These are phyloP conservation scores for Scheffersomyces titani DNA, from an alignment of 1,139 yeast genomes.

Conservation along the genomic window DNA sequence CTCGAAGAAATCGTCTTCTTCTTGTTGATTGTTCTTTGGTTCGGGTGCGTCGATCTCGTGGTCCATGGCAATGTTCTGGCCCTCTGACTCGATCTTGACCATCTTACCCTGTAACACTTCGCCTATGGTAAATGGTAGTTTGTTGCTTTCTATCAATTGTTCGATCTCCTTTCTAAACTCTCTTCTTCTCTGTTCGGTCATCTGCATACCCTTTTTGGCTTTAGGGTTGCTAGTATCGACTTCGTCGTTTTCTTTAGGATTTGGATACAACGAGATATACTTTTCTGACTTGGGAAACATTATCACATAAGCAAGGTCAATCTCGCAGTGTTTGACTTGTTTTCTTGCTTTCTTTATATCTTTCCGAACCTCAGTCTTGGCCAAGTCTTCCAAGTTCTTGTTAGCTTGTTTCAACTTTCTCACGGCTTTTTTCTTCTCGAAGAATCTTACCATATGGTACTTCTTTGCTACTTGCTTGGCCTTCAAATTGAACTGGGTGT, in stretches of 20 bases:
- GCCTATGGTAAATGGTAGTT: conserved; percentile 58
- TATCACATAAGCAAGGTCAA: conserved; percentile 75
- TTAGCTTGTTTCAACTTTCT: conserved; percentile 69
- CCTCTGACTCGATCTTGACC: conserved; percentile 22
- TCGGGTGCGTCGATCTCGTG: conserved; percentile 48
- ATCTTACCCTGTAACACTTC: conserved; percentile 56
- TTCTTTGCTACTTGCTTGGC: conserved; percentile 67
- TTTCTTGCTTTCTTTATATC: conserved; percentile 55
- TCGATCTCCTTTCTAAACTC: conserved; percentile 55
- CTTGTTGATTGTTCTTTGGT: conserved; percentile 18
- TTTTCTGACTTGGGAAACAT: conserved; percentile 80
- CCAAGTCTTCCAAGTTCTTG: conserved; percentile 45
- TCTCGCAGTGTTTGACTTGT: conserved; percentile 56
- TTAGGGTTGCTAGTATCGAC: conserved; percentile 35
- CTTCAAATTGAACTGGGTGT: conserved; percentile 50
- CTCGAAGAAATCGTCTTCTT: conserved; percentile 49
- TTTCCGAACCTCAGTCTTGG: conserved; percentile 47
- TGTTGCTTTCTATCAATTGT: conserved; percentile 48
- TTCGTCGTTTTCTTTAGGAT: conserved; percentile 25
- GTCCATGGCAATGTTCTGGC: conserved; percentile 11
- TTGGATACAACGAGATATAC: conserved; percentile 77
- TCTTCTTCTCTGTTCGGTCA: conserved; percentile 51
- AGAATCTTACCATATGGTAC: conserved; percentile 92
- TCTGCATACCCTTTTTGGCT: conserved; percentile 45
- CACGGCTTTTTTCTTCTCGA: conserved; percentile 85